Evolutionary conservation across 2,329 filamentous ascomycete species (phyloP), one percentile per base, ranked within the genome.

Genomic region (Juglanconis sp.): DNA sequence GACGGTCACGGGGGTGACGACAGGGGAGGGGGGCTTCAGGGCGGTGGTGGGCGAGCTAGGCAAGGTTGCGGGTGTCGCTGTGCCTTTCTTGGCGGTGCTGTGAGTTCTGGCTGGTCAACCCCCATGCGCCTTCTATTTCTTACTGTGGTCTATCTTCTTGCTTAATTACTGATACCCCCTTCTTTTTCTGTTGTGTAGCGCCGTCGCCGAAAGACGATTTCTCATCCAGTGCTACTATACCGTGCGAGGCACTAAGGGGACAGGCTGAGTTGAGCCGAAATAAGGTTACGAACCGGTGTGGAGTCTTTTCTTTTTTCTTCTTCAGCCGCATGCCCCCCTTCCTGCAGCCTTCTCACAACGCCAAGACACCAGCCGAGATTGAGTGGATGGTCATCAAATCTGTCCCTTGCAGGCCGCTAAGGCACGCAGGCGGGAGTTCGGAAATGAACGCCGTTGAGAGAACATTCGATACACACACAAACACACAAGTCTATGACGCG

Each of bases 71-170:
- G 75, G 70, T 13, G 74, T 82, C 36, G 81, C 81, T 51, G 69
- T 81, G 62, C 76, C 80, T 30, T 83, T 87, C 68, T 70, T 83
- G 36, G 65, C 81, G 57, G 67, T 82, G 13, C 76, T 90, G 88
- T 90, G 77, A 79, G 88, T 85, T 56, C 58, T 58, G 17, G 46
- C 31, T 31, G 24, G 31, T 30, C 24, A 62, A 3, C 10, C 35
- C 34, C 36, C 62, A 38, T 31, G 24, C 3, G 13, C 51, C 53
- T 47, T 38, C 2, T 36, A 36, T 15, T 7, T 56, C 49, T 56
- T n/a, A n/a, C 15, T n/a, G 57, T 36, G 40, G 31, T 59, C 52
- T 60, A 57, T 64, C 64, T 65, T 30, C 24, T n/a, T 65, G 32
- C 64, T 66, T 47, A 69, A 64, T 48, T 63, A 63, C 70, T 71